phyloP scores from a whole-genome alignment of 768 basidiomycete genomes.

The Tephrocybe rancida region DNA sequence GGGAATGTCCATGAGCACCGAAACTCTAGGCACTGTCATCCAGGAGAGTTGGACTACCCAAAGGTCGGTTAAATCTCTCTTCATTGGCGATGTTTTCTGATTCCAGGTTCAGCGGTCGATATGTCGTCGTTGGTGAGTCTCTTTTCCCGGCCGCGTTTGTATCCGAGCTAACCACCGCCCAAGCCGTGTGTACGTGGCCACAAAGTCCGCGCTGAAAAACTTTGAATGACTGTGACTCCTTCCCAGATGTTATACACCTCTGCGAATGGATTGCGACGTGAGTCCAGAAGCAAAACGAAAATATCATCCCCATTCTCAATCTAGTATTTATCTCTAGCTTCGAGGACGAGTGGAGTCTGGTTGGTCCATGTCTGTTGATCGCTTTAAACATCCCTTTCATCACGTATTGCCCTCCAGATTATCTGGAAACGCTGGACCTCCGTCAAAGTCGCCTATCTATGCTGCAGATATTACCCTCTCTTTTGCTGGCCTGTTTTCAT shows the following conservation, averaged over 20 bases:
- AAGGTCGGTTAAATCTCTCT: no score
- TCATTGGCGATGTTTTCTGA: no score
- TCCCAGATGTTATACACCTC: slow-evolving; percentile 20
- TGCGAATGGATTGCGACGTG: slow-evolving; percentile 28
- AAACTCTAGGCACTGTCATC: no score
- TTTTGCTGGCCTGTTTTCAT: slow-evolving; percentile 22
- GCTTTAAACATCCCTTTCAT: background rate
- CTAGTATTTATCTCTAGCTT: slow-evolving; percentile 13
- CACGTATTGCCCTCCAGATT: slow-evolving; percentile 15
- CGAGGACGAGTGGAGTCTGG: slow-evolving; percentile 23
- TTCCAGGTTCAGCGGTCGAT: no score
- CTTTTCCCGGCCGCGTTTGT: no score
- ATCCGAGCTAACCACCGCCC: no score
- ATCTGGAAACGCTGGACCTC: slow-evolving; percentile 22
- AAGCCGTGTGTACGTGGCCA: background rate
- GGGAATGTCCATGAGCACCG: no score
- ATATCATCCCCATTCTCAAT: background rate
- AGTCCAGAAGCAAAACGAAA: slow-evolving; percentile 5
- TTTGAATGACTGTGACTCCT: no score
- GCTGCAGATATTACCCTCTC: slow-evolving; percentile 29
- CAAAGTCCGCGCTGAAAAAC: no score
- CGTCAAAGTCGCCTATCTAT: slow-evolving; percentile 23
- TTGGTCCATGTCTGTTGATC: background rate
- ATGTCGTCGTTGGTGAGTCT: no score
- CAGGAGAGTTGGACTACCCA: no score